phyloP scores from a whole-genome alignment of 176 grass and related monocot genomes.

The Otatea glauca region DNA sequence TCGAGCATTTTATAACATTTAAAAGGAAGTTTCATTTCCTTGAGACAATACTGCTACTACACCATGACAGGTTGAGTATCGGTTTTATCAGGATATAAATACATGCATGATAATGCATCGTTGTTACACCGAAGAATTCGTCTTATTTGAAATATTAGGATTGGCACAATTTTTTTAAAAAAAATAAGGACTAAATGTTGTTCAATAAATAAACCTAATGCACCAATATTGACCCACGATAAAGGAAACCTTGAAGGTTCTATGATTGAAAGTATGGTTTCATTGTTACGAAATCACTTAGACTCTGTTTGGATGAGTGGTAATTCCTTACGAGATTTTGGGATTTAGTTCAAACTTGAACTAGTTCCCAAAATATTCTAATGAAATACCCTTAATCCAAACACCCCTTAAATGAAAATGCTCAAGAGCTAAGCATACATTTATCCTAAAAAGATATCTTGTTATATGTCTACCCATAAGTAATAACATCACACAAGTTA shows the following conservation, averaged over 20 bases:
- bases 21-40: not conserved
- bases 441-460: not conserved
- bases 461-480: no score
- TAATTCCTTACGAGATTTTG: no score
- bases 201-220: not conserved
- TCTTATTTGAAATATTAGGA: not conserved
- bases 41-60: not conserved
- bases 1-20: not conserved
- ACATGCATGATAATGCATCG: not conserved
- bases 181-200: not conserved
- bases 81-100: no score
- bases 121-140: not conserved
- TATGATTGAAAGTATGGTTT: not conserved
- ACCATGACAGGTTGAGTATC: not conserved
- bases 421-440: no score
- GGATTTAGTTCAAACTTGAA: no score
- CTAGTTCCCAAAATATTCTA: no score
- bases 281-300: not conserved
- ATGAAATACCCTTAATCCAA: no score
- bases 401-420: no score
- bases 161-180: not conserved
- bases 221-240: not conserved
- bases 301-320: no score
- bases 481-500: no score
- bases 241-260: not conserved